phyloP scores from a whole-genome alignment of 1,284 basidiomycete genomes.

The Marasmius sp. region DNA sequence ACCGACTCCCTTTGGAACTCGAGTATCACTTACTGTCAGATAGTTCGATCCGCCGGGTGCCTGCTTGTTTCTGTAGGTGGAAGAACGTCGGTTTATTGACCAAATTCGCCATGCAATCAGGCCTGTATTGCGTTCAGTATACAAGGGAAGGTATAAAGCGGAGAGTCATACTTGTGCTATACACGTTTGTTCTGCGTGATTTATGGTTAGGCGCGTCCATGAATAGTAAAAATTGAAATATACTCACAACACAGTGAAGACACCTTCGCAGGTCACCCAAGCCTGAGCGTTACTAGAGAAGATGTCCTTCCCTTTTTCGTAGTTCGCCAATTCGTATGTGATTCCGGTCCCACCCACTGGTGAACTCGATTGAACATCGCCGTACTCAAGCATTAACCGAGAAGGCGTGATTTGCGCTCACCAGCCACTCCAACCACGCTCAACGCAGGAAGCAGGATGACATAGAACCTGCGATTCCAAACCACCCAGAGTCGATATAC shows the following conservation, averaged over 20 bases:
- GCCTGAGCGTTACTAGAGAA: constrained; percentile 2
- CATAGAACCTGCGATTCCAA: constrained; percentile 5
- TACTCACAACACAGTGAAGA: constrained; percentile 11
- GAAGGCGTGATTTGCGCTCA: neutral
- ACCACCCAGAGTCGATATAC: constrained; percentile 14
- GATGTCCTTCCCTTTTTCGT: neutral
- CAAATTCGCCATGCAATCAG: constrained; percentile 12
- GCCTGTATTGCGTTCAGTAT: neutral
- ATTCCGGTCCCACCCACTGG: constrained; percentile 10
- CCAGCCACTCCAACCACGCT: constrained; percentile 1
- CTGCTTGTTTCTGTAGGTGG: no score
- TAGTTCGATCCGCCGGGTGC: neutral
- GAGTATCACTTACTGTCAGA: neutral
- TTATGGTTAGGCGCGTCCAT: neutral
- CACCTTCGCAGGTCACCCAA: constrained; percentile 12
- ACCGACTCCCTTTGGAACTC: no score
- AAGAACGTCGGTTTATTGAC: neutral
- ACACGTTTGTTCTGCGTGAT: constrained; percentile 11
- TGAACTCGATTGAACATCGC: no score
- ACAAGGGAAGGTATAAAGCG: no score
- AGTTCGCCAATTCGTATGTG: constrained; percentile 6
- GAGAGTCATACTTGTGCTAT: constrained; percentile 8
- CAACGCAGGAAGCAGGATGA: constrained; percentile 9
- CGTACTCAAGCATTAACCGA: neutral
- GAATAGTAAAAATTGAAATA: neutral